Evolutionary conservation across 23 red algal species (phyloP), one percentile per base, ranked within the genome.

Genomic region (Gracilariopsis chorda): DNA sequence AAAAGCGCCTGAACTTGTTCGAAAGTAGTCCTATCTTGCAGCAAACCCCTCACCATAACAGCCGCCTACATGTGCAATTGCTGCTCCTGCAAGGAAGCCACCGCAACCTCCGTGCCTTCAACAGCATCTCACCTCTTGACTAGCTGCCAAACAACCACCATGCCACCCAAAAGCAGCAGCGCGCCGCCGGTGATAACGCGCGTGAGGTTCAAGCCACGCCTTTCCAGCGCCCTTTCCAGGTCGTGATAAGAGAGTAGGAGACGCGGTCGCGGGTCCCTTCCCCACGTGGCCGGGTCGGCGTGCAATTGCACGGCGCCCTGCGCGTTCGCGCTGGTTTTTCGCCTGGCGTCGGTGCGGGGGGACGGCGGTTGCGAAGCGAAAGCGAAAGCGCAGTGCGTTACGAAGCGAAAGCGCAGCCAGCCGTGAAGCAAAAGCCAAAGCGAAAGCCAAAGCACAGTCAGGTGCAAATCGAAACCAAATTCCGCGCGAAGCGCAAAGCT

Each of bases 111-210:
- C 0, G 93, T 85, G 3, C 93, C 82, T 16, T 95, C 93, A 17
- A 61, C 78, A 14, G 93, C 93, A 34, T 85, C 93, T 85, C 93
- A 95, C 37, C 61, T 71, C 23, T 95, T 95, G 84, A 95, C 78
- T 3, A 84, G 84, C 51, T 64, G 79, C 93, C 93, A 95, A 40
- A 47, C 67, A 20, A 89, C 17, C 17, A 42, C 65, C 21, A 78
- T 36, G 37, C 48, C 32, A 9, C 40, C 81, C 7, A 61, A 80
- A 16, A 71, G 14, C 17, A 49, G 62, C 47, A 77, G 19, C 0
- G 35, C 62, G 59, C 45, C 51, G 3, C 72, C 46, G 30, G 87
- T 49, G n/a, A 86, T 28, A 4, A 94, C 29, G 0, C 79, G 80
- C 7, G 61, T 65, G 0, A 41, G 55, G 25, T 83, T 87, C 63